Evolutionary conservation across 257 asterid genomes (phyloP), one percentile per base, ranked within the genome.

Genomic region (Cinchona pubescens): DNA sequence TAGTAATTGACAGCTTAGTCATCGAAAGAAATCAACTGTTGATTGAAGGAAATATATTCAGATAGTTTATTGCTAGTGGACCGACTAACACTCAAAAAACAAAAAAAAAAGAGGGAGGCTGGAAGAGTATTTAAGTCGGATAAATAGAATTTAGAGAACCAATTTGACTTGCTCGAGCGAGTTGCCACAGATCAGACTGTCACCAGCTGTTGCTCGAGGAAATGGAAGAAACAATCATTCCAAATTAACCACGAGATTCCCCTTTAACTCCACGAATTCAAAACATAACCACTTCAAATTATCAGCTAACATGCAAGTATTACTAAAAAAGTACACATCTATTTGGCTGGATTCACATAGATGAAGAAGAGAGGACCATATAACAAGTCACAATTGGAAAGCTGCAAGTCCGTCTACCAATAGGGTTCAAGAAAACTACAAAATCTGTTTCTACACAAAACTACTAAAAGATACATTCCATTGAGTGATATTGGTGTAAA

Each of bases 391-490:
- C 18, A 42, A 5, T 32, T 19, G 30, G 19, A n/a, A 72, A 38
- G 58, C 18, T 40, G 40, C 27, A 8, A 59, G 27, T 34, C 16
- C 45, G 29, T 64, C 23, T 32, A 49, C 40, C 38, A 62, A 32
- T 51, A 62, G 7, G 32, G 58, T 56, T 59, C 42, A 23, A 74
- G 30, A 43, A 1, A 43, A 48, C 55, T 77, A 60, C 55, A 30
- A 25, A 30, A 42, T 38, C 71, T 34, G 40, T 62, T 67, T 76
- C 56, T 70, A 60, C 42, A 61, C 37, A 46, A n/a, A 42, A 43
- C 75, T n/a, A 69, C 51, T 60, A 48, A 61, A 77, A 32, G 43
- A 63, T 32, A 64, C 74, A 64, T 30, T 63, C 53, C 61, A 71
- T 30, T 34, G n/a, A 38, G 32, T 46, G 49, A 19, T 18, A 72